Evolutionary conservation across 2,329 filamentous ascomycete species (phyloP), one percentile per base, ranked within the genome.

Genomic region (Chrysosporium queenslandicum): DNA sequence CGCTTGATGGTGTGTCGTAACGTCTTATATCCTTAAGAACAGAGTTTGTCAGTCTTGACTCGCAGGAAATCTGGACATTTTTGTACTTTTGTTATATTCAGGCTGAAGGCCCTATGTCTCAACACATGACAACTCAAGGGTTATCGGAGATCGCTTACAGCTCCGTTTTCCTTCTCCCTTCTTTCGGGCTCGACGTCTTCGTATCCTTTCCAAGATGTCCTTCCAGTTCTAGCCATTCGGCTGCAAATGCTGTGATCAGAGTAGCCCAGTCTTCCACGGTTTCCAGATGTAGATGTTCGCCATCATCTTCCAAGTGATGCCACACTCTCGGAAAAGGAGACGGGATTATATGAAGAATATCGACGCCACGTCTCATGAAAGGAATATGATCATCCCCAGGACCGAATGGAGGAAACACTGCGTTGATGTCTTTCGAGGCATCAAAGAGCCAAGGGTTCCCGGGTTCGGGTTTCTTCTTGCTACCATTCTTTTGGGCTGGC

Each of bases 301-400:
- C 91, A 60, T 95, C 84, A 64, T 98, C 92, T 0, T 82, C 72
- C 61, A 89, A 81, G 1, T 76, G 84, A 70, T 98, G 92, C 92
- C 92, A 98, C 1, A 94, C 85, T 0, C 59, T 60, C 9, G 58
- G 60, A 34, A 59, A 60, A 1, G 62, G 60, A 0, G 84, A 84
- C 3, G 74, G 77, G 53, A 98, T 97, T 23, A 98, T 68, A 69
- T 98, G 92, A 53, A 98, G 68, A 14, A 97, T 77, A 25, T 94
- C 84, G 0, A 97, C 91, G 1, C 92, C 92, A 32, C 87, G 79
- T 32, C 73, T 73, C 76, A 97, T 81, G 62, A 98, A 98, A 0
- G 92, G 92, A 4, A 96, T 68, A 66, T 98, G 92, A 63, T 98
- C 92, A 64, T 98, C 92, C 57, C 82, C 76, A 8, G 95, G 80